These are phyloP conservation scores for Aspergillus avenaceus DNA, from an alignment of 495 filamentous ascomycete species.

Conservation along the genomic window DNA sequence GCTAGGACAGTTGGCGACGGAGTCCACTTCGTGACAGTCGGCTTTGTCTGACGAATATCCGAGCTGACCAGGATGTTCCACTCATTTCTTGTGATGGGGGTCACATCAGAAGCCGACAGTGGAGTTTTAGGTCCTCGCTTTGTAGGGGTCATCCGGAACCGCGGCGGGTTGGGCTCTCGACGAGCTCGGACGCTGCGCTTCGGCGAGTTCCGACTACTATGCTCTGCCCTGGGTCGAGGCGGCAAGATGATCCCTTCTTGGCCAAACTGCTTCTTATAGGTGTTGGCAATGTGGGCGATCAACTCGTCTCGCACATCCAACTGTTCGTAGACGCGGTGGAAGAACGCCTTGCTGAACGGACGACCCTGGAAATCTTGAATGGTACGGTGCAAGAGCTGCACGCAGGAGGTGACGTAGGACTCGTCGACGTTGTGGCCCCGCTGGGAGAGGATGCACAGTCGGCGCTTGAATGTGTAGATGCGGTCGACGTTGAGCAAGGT, in stretches of 20 bases:
- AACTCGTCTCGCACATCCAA: constrained; percentile 52
- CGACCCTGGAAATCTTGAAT: constrained; percentile 57
- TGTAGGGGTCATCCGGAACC: constrained; percentile 9
- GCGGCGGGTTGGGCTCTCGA: constrained; percentile 13
- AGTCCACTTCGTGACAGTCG: constrained; percentile 41
- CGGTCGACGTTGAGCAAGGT: constrained; percentile 66
- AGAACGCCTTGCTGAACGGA: constrained; percentile 52
- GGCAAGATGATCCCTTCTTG: constrained; percentile 43
- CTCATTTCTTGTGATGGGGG: constrained; percentile 44
- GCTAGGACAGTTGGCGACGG: constrained; percentile 36
- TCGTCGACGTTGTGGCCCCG: constrained; percentile 25
- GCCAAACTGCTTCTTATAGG: constrained; percentile 55
- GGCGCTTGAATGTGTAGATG: constrained; percentile 68
- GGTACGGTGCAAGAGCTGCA: constrained; percentile 56
- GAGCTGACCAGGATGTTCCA: constrained; percentile 41
- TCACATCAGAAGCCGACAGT: constrained; percentile 42
- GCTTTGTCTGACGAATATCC: constrained; percentile 27
- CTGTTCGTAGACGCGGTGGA: constrained; percentile 60
- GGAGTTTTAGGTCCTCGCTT: constrained; percentile 43
- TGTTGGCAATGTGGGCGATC: constrained; percentile 50
- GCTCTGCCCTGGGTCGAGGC: constrained; percentile 17
- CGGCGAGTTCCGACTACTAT: constrained; percentile 16
- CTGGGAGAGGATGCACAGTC: constrained; percentile 53
- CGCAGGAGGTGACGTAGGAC: constrained; percentile 44
- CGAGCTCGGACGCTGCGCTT: constrained; percentile 21